Conservation (phyloP, 768 basidiomycete genomes). For the Galerina sulciceps region DNA sequence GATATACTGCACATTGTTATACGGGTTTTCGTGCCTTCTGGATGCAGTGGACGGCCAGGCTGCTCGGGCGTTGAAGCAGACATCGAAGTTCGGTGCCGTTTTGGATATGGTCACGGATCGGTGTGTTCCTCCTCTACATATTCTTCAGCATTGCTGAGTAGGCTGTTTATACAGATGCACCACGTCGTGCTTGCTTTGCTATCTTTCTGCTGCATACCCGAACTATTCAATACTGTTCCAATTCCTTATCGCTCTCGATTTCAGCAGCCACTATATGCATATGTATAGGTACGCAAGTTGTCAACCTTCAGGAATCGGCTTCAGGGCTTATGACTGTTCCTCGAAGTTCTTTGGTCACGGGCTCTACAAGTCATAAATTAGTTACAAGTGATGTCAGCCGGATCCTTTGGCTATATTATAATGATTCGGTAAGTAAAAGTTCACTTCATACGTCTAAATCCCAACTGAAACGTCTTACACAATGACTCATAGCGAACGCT, state of each 20-base stretch:
- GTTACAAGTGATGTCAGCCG: conserved; percentile 92
- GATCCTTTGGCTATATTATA: conserved; percentile 93
- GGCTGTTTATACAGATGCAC: conserved; percentile 70
- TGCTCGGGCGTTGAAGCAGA: conserved; percentile 86
- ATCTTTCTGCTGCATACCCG: conserved; percentile 90
- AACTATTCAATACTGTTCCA: conserved; percentile 86
- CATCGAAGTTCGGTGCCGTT: conserved; percentile 96
- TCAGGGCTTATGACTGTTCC: conserved; percentile 13
- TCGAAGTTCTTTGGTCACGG: conserved; percentile 88
- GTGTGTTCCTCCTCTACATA: conserved; percentile 48
- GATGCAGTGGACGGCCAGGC: conserved; percentile 96
- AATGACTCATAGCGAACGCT: conserved; percentile 81
- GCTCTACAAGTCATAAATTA: conserved; percentile 89
- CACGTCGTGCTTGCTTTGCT: conserved; percentile 92
- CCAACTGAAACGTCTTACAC: not conserved
- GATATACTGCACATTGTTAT: conserved; percentile 87
- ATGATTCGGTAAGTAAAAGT: conserved; percentile 71
- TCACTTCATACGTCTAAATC: not conserved
- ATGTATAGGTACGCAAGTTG: conserved; percentile 85
- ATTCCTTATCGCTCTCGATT: conserved; percentile 95
- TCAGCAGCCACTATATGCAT: conserved; percentile 98
- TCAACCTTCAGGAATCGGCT: not conserved
- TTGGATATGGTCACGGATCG: conserved; percentile 99
- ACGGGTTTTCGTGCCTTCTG: conserved; percentile 88
- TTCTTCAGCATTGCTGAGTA: not conserved